Base-by-base conservation (phyloP, 345 rosid genomes). In the Citrus glauca region DNA sequence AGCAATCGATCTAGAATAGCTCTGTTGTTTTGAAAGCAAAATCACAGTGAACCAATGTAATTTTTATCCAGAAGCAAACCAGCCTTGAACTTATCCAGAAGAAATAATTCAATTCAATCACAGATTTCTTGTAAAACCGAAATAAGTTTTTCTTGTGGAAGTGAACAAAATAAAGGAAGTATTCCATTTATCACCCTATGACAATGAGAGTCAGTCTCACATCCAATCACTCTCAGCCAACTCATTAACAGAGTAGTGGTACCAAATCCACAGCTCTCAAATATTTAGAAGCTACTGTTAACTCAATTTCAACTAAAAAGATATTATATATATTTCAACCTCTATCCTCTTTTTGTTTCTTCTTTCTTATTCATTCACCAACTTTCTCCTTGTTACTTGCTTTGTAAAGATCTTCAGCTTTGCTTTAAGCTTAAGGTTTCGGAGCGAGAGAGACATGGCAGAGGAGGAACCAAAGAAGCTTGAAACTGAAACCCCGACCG, bases 391-490 rank as follows among this genome's bases (percentile, higher is more conserved):
- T n/a, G 55, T 42, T 17, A n/a, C 64, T 38, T 11, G 55, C 50
- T n/a, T 68, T 64, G 42, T 28, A 25, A 19, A 33, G 5, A 19
- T 33, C 20, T 40, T 66, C 48, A 5, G 16, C n/a, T 80, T 16
- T 25, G 35, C 7, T n/a, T 8, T 40, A 40, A 40, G 30, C 4
- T 11, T n/a, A 13, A 11, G 56, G 45, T n/a, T 66, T 60, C 25
- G 2, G 35, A 32, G 38, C 22, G 40, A 22, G 57, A 27, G 17
- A 56, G 69, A 69, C 48, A 89, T 89, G 94, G 86, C 88, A 17
- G 87, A 88, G 71, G 88, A 84, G 69, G 86, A 84, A 69, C 73
- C 87, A 53, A 86, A 84, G 86, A 84, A 82, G 83, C 75, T 81
- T 4, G 91, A 87, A 66, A 11, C 85, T 20, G 86, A 81, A 40